phyloP scores from a whole-genome alignment of 129 eudicot species.

The Centrapalus pauciflorus region DNA sequence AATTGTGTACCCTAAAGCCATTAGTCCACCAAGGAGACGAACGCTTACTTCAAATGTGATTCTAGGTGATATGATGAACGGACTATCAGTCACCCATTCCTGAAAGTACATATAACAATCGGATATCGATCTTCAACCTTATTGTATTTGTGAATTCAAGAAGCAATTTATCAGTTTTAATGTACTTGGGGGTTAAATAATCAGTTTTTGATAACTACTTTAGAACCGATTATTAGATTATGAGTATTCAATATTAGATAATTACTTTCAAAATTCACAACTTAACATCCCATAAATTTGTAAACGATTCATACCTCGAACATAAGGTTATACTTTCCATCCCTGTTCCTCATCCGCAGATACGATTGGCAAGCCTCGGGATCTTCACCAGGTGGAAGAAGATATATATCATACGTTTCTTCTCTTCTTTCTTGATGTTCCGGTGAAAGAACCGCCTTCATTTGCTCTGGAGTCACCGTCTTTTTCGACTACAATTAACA shows the following conservation, averaged over 20 bases:
- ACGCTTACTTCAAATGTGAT: conserved; percentile 97
- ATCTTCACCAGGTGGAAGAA: conserved; percentile 98
- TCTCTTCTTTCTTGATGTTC: conserved; percentile 61
- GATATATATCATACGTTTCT: conserved; percentile 96
- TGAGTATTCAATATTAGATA: too few species aligned
- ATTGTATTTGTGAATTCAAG: too few species aligned
- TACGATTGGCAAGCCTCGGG: conserved; percentile 97
- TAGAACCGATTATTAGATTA: too few species aligned
- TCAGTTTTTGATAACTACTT: too few species aligned
- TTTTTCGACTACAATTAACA: conserved; percentile 56
- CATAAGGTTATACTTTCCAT: conserved; percentile 95
- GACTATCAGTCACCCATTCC: conserved; percentile 99
- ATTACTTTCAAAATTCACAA: too few species aligned
- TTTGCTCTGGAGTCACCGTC: conserved; percentile 59
- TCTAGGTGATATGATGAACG: conserved; percentile 97
- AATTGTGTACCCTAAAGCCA: conserved; percentile 97
- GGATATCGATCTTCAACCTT: too few species aligned
- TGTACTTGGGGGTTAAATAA: too few species aligned
- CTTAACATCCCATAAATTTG: too few species aligned
- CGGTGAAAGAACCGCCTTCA: conserved; percentile 63
- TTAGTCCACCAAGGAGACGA: conserved; percentile 93
- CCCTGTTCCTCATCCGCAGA: conserved; percentile 93
- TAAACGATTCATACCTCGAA: conserved; percentile 61
- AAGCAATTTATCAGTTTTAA: too few species aligned
- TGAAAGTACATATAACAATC: conserved; percentile 29